Evolutionary conservation across 2,329 filamentous ascomycete species (phyloP), one percentile per base, ranked within the genome.

Genomic region (Cercospora sp.): DNA sequence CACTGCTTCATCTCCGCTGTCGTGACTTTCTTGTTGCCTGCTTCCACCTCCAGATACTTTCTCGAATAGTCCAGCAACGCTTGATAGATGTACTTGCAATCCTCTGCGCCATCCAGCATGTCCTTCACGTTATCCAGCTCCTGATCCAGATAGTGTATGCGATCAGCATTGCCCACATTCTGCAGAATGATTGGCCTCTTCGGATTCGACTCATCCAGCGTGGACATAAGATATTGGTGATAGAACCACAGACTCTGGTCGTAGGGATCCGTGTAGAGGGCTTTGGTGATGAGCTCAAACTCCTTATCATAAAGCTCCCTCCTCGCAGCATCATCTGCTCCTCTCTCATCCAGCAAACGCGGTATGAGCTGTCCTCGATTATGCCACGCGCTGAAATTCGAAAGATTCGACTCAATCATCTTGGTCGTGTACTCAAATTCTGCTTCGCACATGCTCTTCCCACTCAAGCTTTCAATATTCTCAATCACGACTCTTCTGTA

Each of bases 201-300:
- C 77, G 81, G 60, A 80, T 81, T 74, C 83, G 84, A 63, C 85
- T 82, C 73, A 91, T 82, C 75, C 72, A 79, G 62, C 72, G 89
- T 90, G 68, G 89, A 86, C 81, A 97, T 88, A 66, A 97, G 83
- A 75, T 90, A 96, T 74, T 95, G 91, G 78, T 98, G 93, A 77
- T 99, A 98, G 79, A 96, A 97, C 94, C 95, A 99, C 5, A 97
- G 84, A 18, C 93, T 97, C 77, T 98, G 94, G 77, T 98, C 94
- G 73, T 96, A 93, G 0, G 94, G 93, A 67, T 96, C 94, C 42
- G 92, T 92, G 68, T 93, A 95, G 60, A 98, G 84, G 0, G 91
- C 94, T 66, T 90, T 87, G 65, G 90, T 89, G 28, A 97, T 89
- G 53, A 92, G 82, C 28, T 87, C 84, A 61, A 98, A 84, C 81